These are phyloP conservation scores for Stagonosporopsis rhizophila DNA, from an alignment of 2,329 filamentous ascomycete species.

Conservation along the genomic window DNA sequence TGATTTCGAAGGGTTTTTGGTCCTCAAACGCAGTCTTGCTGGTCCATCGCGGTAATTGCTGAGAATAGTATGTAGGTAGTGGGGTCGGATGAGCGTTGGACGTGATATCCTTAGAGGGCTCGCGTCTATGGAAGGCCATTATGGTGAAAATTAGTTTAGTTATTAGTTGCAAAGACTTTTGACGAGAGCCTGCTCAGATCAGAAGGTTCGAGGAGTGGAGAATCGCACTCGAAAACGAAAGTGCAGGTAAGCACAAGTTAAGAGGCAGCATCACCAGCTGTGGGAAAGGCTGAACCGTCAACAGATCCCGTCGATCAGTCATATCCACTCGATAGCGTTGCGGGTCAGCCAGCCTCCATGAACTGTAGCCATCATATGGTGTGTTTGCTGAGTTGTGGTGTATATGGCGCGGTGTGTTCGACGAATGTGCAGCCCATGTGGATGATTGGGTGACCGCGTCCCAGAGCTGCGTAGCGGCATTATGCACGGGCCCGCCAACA, in stretches of 20 bases:
- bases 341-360: background rate
- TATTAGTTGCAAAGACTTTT: background rate
- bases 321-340: constrained; percentile 2
- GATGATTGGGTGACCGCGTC: constrained; percentile 6
- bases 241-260: background rate
- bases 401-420: constrained; percentile 16
- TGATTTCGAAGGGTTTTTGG: constrained; percentile 6
- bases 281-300: constrained; percentile 3
- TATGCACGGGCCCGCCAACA: background rate
- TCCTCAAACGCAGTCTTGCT: constrained; percentile 21
- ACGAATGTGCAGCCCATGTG: background rate
- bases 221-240: background rate
- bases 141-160: background rate
- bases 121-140: constrained; percentile 22
- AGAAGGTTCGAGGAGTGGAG: background rate
- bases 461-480: background rate
- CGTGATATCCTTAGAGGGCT: constrained; percentile 24
- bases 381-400: background rate
- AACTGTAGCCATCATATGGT: constrained; percentile 4
- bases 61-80: constrained; percentile 33
- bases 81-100: constrained; percentile 27
- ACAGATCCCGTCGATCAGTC: constrained; percentile 2
- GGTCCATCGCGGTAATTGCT: constrained; percentile 16
- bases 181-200: constrained; percentile 9
- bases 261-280: background rate